Evolutionary conservation across 768 basidiomycete genomes (phyloP).

Genomic region (Boletus vermiculosoides): DNA sequence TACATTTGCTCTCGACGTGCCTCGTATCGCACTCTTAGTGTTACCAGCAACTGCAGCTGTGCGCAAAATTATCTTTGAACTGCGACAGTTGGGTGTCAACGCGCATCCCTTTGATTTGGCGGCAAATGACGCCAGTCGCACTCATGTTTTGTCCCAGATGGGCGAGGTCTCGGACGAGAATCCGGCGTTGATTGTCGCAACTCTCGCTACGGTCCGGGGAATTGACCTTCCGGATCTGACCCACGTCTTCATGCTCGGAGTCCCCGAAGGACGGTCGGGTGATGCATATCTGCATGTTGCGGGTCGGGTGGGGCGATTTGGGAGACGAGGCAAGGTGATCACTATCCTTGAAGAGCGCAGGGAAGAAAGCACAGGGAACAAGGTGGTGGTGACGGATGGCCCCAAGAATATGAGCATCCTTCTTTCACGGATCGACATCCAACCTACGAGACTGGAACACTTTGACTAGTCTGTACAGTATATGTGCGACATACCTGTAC

Average conservation of each 20-base stretch:
- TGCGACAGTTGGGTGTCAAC: slow-evolving; percentile 64
- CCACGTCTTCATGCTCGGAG: slow-evolving; percentile 73
- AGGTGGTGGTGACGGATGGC: slow-evolving; percentile 30
- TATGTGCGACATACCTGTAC: neutral
- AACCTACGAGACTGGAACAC: slow-evolving; percentile 47
- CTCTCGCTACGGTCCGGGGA: slow-evolving; percentile 68
- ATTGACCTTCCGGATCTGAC: slow-evolving; percentile 68
- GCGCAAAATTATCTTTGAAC: slow-evolving; percentile 60
- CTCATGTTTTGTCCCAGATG: slow-evolving; percentile 40
- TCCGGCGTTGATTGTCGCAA: slow-evolving; percentile 66
- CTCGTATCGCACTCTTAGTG: slow-evolving; percentile 63
- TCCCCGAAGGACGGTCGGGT: slow-evolving; percentile 49
- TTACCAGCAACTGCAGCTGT: slow-evolving; percentile 62
- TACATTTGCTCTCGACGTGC: slow-evolving; percentile 71
- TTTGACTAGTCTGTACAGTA: slow-evolving; percentile 42
- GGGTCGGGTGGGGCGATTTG: slow-evolving; percentile 76
- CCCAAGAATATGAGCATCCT: slow-evolving; percentile 44
- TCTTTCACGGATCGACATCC: slow-evolving; percentile 43
- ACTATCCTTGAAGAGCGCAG: slow-evolving; percentile 48
- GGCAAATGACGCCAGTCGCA: slow-evolving; percentile 41
- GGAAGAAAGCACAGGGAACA: slow-evolving; percentile 32
- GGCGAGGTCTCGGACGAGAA: slow-evolving; percentile 39
- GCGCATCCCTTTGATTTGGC: slow-evolving; percentile 60
- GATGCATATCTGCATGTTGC: slow-evolving; percentile 69
- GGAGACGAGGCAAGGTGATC: slow-evolving; percentile 63